Evolutionary conservation across 306 rosid genomes (phyloP).

Genomic region (Astragalus membranaceus): DNA sequence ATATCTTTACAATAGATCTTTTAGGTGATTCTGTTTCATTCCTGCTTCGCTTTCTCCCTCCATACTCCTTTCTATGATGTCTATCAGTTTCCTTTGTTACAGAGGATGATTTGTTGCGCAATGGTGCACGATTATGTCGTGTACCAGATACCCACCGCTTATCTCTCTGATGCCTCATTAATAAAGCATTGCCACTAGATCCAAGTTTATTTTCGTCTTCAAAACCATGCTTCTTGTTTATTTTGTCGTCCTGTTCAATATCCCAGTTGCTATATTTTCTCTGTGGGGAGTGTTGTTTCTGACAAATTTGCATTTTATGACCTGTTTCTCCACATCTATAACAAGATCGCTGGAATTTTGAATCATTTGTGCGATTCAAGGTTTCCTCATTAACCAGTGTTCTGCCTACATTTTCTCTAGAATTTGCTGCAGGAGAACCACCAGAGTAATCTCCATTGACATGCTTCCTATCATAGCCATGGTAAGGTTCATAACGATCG

Average conservation of each 20-base stretch:
- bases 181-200: slow-evolving; percentile 24
- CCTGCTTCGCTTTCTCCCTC: slow-evolving; percentile 37
- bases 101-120: slow-evolving; percentile 14
- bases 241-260: slow-evolving; percentile 13
- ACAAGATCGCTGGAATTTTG: slow-evolving; percentile 27
- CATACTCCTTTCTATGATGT: slow-evolving; percentile 15
- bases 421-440: slow-evolving; percentile 27
- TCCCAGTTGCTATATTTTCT: slow-evolving; percentile 25
- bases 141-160: slow-evolving; percentile 23
- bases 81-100: slow-evolving; percentile 20
- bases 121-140: neutral
- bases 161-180: slow-evolving; percentile 22
- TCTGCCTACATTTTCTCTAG: slow-evolving; percentile 24
- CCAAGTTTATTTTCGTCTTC: slow-evolving; percentile 28
- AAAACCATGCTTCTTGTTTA: slow-evolving; percentile 7
- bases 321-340: slow-evolving; percentile 48
- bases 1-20: slow-evolving; percentile 25
- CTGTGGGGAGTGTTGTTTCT: slow-evolving; percentile 20
- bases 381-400: slow-evolving; percentile 13
- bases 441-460: slow-evolving; percentile 29
- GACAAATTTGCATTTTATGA: slow-evolving; percentile 53
- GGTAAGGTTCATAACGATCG: slow-evolving; percentile 50
- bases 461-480: slow-evolving; percentile 36
- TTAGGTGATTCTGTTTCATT: slow-evolving; percentile 30
- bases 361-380: slow-evolving; percentile 15